Evolutionary conservation across 179 eudicot species (phyloP).

Genomic region (Vitellaria paradoxa): DNA sequence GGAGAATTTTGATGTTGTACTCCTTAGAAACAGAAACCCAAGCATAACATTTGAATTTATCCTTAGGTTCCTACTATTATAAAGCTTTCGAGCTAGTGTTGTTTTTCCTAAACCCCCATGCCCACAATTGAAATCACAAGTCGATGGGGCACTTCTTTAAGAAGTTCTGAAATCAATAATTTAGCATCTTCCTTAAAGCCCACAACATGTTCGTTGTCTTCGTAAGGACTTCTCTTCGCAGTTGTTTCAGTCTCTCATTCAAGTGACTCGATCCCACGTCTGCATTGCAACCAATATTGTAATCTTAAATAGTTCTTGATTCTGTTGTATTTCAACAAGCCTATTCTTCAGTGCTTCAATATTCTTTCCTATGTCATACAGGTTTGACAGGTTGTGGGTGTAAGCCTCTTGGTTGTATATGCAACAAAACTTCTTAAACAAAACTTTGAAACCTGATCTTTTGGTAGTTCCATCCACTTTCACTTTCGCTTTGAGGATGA

Average conservation of each 20-base stretch:
- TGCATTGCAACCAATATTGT: neutral
- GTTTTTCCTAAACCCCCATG: too few relatives aligned
- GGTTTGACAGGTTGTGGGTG: too few relatives aligned
- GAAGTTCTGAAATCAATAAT: neutral
- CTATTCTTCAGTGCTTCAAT: neutral
- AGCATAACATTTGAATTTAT: neutral
- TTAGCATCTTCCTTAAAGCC: too few relatives aligned
- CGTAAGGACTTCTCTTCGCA: neutral
- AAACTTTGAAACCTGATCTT: neutral
- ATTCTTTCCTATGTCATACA: neutral
- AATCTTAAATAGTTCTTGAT: neutral
- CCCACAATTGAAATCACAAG: too few relatives aligned
- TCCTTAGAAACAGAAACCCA: too few relatives aligned
- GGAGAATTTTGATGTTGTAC: too few relatives aligned
- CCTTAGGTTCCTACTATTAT: neutral
- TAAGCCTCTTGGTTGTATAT: neutral
- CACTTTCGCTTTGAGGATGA: too few relatives aligned
- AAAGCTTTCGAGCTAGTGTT: too few relatives aligned
- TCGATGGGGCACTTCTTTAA: too few relatives aligned
- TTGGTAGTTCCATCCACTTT: neutral
- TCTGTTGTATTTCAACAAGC: too few relatives aligned
- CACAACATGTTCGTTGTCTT: neutral
- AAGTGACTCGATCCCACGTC: neutral
- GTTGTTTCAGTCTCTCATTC: neutral
- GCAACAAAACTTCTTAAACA: neutral